Evolutionary conservation across 306 rosid species (phyloP), one percentile per base, ranked within the genome.

Genomic region (Rosa multiflora): DNA sequence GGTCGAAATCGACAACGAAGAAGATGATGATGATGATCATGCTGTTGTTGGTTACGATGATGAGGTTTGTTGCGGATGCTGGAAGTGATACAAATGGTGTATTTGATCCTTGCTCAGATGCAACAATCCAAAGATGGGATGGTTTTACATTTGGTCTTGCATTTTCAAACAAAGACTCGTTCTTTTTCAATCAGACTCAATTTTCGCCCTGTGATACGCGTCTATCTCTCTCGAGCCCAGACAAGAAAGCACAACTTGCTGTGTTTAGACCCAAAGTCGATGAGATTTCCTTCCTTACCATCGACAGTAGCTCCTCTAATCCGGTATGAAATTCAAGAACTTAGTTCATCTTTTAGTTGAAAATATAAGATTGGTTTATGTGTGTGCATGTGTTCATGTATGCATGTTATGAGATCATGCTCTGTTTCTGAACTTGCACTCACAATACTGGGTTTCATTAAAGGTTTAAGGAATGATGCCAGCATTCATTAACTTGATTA

Each of bases 171-270:
- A 95, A 83, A 63, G 91, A 91, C 9, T 37, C 58, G 4, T 92
- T 90, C 86, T 70, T 42, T 17, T 82, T 70, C 49, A 86, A 78
- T 83, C 73, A 84, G 72, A 86, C 92, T 1, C 99, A 92, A 74
- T 90, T 92, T 80, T 92, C 99, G 1, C 98, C 98, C 3, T 95
- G 99, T 63, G 99, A 95, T 80, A n/a, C 3, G 9, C 97, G 93
- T 42, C 91, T 91, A 0, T 48, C 79, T 12, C 89, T 92, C 15
- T 1, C 88, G 2, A 47, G 37, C 37, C 37, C 37, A 32, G 37
- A 8, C 32, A 75, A 83, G 72, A 83, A 53, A 15, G 94, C 97
- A 29, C 87, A 83, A 18, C 80, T 89, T 58, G 88, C 92, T 15
- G 51, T 86, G 15, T 93, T 92, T 66, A 86, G 98, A 87, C 98